These are phyloP conservation scores for Fusarium subglutinans DNA, from an alignment of 2,329 filamentous ascomycete species.

Conservation along the genomic window DNA sequence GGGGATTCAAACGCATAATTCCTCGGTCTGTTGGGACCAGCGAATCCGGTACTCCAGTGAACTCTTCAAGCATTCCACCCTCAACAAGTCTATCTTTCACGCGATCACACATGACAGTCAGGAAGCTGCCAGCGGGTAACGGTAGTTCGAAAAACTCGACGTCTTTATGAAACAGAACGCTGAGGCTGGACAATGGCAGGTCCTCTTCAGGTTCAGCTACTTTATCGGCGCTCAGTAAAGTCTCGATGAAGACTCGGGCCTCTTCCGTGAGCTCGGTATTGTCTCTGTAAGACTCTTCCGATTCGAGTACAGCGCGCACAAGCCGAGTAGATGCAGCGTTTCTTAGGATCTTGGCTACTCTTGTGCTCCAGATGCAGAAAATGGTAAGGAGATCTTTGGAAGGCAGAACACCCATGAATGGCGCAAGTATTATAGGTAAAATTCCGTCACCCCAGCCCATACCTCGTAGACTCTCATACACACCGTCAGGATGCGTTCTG, in stretches of 20 bases:
- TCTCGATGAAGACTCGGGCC: background rate
- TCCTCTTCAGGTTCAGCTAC: background rate
- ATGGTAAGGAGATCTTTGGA: background rate
- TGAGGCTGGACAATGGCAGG: background rate
- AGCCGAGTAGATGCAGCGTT: background rate
- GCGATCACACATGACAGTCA: background rate
- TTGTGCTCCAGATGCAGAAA: background rate
- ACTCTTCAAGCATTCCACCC: background rate
- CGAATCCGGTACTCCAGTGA: background rate
- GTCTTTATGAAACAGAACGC: background rate
- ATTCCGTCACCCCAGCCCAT: background rate
- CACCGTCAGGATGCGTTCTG: background rate
- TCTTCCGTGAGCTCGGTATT: background rate
- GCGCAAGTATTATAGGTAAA: background rate
- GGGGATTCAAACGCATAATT: background rate
- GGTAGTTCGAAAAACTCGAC: background rate
- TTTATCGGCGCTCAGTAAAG: background rate
- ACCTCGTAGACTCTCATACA: background rate
- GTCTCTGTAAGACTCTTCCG: background rate
- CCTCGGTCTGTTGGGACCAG: background rate
- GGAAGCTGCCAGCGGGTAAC: background rate
- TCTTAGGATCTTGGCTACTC: background rate
- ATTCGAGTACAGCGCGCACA: background rate
- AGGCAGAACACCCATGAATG: background rate
- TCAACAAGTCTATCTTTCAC: background rate